phyloP scores from a whole-genome alignment of 306 rosid genomes.

The Quercus suber region DNA sequence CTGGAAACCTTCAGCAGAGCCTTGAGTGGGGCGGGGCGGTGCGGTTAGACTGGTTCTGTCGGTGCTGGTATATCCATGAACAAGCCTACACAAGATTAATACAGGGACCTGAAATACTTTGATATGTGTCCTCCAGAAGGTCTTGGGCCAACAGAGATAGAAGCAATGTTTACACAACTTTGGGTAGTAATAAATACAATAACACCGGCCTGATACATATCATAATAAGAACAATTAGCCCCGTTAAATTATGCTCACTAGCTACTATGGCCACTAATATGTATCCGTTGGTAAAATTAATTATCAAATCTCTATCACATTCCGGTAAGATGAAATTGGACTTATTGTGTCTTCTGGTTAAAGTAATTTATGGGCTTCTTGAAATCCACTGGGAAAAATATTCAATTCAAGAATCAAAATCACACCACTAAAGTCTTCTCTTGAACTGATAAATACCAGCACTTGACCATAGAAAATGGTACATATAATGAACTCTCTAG shows the following conservation, averaged over 20 bases:
- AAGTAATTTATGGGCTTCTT: conserved; percentile 95
- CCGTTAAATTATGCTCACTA: conserved; percentile 9
- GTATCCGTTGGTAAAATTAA: conserved; percentile 15
- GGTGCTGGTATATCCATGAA: too few relatives aligned
- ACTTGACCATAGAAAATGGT: not conserved
- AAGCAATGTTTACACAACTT: conserved; percentile 79
- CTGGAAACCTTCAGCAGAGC: too few relatives aligned
- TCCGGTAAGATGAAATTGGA: conserved; percentile 19
- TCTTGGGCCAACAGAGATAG: conserved; percentile 77
- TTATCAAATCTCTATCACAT: conserved; percentile 7
- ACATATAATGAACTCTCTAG: conserved; percentile 44
- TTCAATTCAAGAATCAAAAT: not conserved
- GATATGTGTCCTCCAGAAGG: conserved; percentile 97
- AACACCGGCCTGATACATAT: conserved; percentile 72
- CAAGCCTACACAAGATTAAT: too few relatives aligned
- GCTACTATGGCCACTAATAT: conserved; percentile 1
- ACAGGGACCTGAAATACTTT: not conserved
- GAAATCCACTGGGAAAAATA: conserved; percentile 25
- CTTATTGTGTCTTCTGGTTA: conserved; percentile 76
- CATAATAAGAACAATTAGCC: conserved; percentile 21
- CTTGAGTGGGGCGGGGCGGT: too few relatives aligned
- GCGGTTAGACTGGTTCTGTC: too few relatives aligned
- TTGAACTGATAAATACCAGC: not conserved
- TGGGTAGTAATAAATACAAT: conserved; percentile 89
- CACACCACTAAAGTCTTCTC: not conserved